Conservation (phyloP, 2,329 filamentous ascomycete species). For the Immersiporthe knoxdaviesiana region DNA sequence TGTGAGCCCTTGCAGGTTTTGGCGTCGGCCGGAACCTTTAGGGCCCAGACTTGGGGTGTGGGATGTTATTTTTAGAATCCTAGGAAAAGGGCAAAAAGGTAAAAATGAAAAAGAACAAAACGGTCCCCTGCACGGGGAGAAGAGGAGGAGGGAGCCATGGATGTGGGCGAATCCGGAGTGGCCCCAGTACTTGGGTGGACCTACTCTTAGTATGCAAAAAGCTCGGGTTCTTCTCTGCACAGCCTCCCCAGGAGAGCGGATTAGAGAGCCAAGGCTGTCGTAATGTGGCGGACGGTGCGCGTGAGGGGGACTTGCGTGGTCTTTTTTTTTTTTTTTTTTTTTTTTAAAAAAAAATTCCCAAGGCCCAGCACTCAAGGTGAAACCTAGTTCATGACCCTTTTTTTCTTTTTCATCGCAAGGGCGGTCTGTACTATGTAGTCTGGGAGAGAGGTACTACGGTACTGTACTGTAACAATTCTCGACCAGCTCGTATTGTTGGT, state of each 20-base stretch:
- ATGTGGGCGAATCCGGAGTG: background rate
- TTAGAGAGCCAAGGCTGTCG: background rate
- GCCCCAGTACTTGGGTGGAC: background rate
- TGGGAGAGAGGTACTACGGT: background rate
- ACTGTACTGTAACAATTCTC: too few species aligned
- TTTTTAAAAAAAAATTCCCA: too few species aligned
- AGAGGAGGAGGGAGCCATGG: background rate
- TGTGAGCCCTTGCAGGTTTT: background rate
- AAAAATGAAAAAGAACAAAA: background rate
- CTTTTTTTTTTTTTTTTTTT: too few species aligned
- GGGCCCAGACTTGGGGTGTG: background rate
- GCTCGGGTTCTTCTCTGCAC: background rate
- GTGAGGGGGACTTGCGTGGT: background rate
- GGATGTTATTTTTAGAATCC: conserved; percentile 1
- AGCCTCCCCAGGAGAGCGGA: background rate
- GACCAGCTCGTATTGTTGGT: background rate
- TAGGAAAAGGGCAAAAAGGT: background rate
- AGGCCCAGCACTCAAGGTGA: background rate
- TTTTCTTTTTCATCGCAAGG: too few species aligned
- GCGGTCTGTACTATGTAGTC: background rate
- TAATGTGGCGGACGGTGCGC: conserved; percentile 3
- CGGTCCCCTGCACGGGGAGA: background rate
- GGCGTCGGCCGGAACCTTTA: background rate
- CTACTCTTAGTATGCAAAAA: too few species aligned
- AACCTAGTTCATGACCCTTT: too few species aligned